phyloP scores from a whole-genome alignment of 345 rosid genomes.

The Aquilaria malaccensis region DNA sequence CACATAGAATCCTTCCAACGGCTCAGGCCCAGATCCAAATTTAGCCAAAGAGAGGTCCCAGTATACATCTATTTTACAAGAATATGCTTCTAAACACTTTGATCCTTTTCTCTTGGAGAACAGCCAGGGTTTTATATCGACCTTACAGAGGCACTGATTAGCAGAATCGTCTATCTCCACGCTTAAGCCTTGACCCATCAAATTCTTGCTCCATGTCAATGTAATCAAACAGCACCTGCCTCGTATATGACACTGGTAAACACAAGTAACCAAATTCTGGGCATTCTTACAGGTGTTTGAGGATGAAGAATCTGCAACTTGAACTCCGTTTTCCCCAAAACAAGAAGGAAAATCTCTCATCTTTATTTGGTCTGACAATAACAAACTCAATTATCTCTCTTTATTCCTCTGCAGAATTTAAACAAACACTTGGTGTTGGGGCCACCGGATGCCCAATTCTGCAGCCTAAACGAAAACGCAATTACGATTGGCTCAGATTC shows the following conservation, averaged over 20 bases:
- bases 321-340: constrained; percentile 80
- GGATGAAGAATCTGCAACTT: constrained; percentile 67
- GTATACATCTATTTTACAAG: constrained; percentile 48
- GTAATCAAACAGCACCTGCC: constrained; percentile 64
- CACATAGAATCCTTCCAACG: constrained; percentile 64
- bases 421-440: constrained; percentile 19
- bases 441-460: constrained; percentile 2
- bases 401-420: constrained; percentile 19
- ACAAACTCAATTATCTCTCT: constrained; percentile 8
- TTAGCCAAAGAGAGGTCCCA: constrained; percentile 80
- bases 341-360: constrained; percentile 94
- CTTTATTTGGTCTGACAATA: constrained; percentile 8
- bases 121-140: constrained; percentile 81
- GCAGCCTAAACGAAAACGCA: constrained; percentile 19
- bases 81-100: constrained; percentile 57
- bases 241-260: constrained; percentile 54
- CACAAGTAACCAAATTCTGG: constrained; percentile 60
- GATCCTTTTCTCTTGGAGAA: constrained; percentile 80
- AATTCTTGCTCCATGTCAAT: constrained; percentile 68
- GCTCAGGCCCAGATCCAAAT: constrained; percentile 83
- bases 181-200: constrained; percentile 79
- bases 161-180: constrained; percentile 60
- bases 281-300: constrained; percentile 45
- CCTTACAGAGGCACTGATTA: constrained; percentile 67
- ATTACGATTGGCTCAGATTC: background rate